Conservation (phyloP, 2,329 filamentous ascomycete species). For the Paecilomyces dactylethromorphus region DNA sequence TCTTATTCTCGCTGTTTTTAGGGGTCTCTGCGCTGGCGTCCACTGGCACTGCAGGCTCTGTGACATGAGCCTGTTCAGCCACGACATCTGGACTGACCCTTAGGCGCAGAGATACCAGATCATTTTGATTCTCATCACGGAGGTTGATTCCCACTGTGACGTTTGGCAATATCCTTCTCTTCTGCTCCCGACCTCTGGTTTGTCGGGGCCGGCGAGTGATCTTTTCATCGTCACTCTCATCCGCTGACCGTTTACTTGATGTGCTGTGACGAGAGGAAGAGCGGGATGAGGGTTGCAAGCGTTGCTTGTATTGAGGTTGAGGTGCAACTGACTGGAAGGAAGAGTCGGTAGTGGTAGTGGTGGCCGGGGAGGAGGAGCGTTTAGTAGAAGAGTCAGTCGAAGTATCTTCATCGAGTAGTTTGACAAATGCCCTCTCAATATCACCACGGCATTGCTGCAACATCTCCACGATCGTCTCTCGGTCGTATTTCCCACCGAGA, state of each 20-base stretch:
- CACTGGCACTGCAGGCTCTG: background rate
- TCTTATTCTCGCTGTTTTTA: background rate
- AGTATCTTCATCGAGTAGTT: conserved; percentile 42
- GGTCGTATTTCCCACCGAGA: conserved; percentile 45
- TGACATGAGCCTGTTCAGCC: conserved; percentile 6
- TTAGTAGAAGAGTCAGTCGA: conserved; percentile 10
- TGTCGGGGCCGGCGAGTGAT: conserved; percentile 22
- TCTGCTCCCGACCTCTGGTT: conserved; percentile 19
- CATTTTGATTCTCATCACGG: conserved; percentile 28
- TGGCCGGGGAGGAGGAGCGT: conserved; percentile 1
- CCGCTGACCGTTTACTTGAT: conserved; percentile 35
- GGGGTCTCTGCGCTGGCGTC: background rate
- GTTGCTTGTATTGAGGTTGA: conserved; percentile 22
- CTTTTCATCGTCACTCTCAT: conserved; percentile 32
- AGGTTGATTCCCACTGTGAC: conserved; percentile 34
- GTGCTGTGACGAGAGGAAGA: conserved; percentile 37
- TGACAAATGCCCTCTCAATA: conserved; percentile 47
- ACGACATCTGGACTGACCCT: conserved; percentile 21
- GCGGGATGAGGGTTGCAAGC: conserved; percentile 29
- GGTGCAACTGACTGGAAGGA: conserved; percentile 14
- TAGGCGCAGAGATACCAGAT: conserved; percentile 30
- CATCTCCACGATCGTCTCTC: conserved; percentile 45
- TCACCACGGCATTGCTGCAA: conserved; percentile 49
- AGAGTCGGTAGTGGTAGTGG: conserved; percentile 2
- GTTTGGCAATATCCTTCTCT: conserved; percentile 28